Percentiles rank a stretch among this genome's conserved stretches.
Evolutionary conservation across 1,284 basidiomycete species (phyloP).

Genomic region (Irpex sp.): DNA sequence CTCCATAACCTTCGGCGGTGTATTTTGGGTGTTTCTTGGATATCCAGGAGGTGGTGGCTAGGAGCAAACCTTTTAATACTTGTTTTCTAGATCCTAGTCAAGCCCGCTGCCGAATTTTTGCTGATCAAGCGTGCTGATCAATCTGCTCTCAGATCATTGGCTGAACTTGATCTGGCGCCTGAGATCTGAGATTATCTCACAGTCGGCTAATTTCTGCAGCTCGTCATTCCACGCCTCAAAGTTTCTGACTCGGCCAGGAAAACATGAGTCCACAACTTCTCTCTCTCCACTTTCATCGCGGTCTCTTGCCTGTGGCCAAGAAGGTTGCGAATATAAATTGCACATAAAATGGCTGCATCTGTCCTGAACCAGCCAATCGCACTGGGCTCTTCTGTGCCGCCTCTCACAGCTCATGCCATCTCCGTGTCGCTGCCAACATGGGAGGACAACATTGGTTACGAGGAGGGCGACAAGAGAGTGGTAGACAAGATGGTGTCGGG

Average conservation of each 20-base stretch:
- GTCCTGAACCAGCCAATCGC: constrained; percentile 1
- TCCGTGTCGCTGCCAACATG: constrained; percentile 96
- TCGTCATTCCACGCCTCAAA: background rate
- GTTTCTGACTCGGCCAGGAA: background rate
- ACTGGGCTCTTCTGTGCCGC: constrained; percentile 55
- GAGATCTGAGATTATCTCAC: background rate
- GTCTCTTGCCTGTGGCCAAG: too few relatives aligned
- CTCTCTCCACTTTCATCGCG: background rate
- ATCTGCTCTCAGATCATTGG: background rate
- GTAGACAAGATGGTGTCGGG: constrained; percentile 83
- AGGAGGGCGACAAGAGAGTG: constrained; percentile 86
- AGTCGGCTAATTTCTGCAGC: background rate
- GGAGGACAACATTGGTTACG: constrained; percentile 91
- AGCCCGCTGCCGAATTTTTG: background rate
- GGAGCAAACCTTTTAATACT: background rate
- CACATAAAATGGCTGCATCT: background rate
- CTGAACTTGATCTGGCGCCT: background rate
- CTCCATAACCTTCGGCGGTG: constrained; percentile 49
- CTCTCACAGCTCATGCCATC: constrained; percentile 83
- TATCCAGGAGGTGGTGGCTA: background rate
- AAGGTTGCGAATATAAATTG: background rate
- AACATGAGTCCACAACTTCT: background rate
- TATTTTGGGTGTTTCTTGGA: background rate
- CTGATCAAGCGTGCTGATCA: constrained; percentile 1
- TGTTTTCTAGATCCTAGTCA: background rate